phyloP scores from a whole-genome alignment of 805 yeast species.

The Metschnikowia colocasiae region DNA sequence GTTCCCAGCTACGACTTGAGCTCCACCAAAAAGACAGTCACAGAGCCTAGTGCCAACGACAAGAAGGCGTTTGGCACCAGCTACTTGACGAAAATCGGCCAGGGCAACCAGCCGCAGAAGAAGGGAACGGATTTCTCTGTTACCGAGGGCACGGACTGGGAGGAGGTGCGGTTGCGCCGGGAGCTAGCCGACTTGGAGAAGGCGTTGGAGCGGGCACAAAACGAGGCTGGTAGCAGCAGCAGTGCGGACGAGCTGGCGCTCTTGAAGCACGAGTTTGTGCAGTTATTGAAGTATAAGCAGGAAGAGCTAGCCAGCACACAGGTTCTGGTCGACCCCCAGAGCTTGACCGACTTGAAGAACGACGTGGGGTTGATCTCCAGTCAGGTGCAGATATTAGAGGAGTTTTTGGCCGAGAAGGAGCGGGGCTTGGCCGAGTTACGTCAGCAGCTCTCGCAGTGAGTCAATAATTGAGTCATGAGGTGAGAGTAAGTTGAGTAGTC shows the following conservation, averaged over 20 bases:
- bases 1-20: slow-evolving; percentile 67
- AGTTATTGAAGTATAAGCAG: slow-evolving; percentile 74
- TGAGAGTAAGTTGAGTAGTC: too few species aligned
- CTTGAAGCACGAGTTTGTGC: slow-evolving; percentile 68
- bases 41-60: slow-evolving; percentile 19
- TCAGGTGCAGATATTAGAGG: slow-evolving; percentile 72
- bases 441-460: slow-evolving; percentile 9
- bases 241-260: slow-evolving; percentile 22
- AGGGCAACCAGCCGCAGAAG: slow-evolving; percentile 32
- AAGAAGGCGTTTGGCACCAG: slow-evolving; percentile 48
- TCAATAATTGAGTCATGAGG: too few species aligned
- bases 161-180: slow-evolving; percentile 75
- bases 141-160: slow-evolving; percentile 87
- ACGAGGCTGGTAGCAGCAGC: slow-evolving; percentile 11
- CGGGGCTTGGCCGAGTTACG: slow-evolving; percentile 44
- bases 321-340: slow-evolving; percentile 19
- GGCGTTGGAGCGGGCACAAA: slow-evolving; percentile 52
- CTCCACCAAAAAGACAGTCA: slow-evolving; percentile 9
- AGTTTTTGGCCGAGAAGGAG: slow-evolving; percentile 59
- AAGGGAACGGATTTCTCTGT: slow-evolving; percentile 70
- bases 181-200: slow-evolving; percentile 73
- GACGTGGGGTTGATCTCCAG: slow-evolving; percentile 69
- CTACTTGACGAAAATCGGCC: slow-evolving; percentile 56
- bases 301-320: slow-evolving; percentile 39
- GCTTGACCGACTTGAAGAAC: slow-evolving; percentile 50